Percentiles rank a stretch among this genome's conserved stretches.
Evolutionary conservation across 768 basidiomycete species (phyloP).

Genomic region (Tulasnella sp.): DNA sequence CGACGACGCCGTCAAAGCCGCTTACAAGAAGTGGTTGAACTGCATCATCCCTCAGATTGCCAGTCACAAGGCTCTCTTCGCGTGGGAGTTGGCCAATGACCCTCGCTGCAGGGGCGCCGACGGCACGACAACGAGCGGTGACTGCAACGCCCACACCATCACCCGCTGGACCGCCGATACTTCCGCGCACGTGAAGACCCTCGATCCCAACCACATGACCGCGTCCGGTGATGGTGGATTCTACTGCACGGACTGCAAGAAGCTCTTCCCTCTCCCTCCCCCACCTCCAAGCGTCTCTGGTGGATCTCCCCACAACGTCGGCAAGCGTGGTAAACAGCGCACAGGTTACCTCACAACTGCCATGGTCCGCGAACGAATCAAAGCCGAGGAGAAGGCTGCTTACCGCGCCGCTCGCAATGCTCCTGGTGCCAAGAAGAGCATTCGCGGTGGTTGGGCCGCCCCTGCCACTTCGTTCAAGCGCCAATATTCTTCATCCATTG

Average conservation of each 20-base stretch:
- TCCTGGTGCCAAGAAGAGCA: constrained; percentile 43
- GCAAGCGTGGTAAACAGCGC: constrained; percentile 45
- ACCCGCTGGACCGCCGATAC: constrained; percentile 61
- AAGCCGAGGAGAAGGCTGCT: constrained; percentile 53
- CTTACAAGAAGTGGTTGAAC: constrained; percentile 30
- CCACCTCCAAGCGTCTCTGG: constrained; percentile 46
- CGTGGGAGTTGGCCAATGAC: constrained; percentile 37
- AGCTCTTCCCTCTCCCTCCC: constrained; percentile 52
- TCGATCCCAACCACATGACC: constrained; percentile 68
- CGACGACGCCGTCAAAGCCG: constrained; percentile 24
- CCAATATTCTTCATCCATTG: constrained; percentile 37
- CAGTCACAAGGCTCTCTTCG: constrained; percentile 30
- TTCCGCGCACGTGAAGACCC: constrained; percentile 49
- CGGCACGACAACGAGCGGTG: neutral
- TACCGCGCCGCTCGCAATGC: constrained; percentile 31
- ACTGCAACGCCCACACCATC: constrained; percentile 56
- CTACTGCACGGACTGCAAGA: constrained; percentile 53
- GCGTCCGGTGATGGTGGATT: constrained; percentile 69
- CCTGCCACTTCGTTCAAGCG: constrained; percentile 48
- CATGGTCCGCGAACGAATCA: constrained; percentile 54
- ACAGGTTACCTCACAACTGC: constrained; percentile 52
- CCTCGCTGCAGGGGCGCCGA: constrained; percentile 31
- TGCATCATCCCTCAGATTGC: constrained; percentile 17
- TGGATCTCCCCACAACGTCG: constrained; percentile 44
- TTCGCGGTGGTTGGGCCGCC: constrained; percentile 65